phyloP scores from a whole-genome alignment of 2,329 filamentous ascomycete species.

The Pseudogymnoascus sp. region DNA sequence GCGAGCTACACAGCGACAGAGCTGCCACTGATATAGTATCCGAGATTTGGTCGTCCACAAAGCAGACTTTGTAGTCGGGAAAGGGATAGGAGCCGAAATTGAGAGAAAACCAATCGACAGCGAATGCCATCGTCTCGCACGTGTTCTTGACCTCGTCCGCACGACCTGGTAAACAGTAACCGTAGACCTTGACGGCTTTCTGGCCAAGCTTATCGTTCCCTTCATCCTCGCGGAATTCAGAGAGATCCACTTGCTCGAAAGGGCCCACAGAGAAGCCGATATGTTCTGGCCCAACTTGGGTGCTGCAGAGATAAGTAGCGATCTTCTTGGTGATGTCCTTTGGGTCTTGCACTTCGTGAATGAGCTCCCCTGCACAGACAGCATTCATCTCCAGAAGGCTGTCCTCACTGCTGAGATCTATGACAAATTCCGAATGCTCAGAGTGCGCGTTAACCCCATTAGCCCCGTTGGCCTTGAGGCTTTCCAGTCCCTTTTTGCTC shows the following conservation, averaged over 20 bases:
- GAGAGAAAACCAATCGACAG: constrained; percentile 85
- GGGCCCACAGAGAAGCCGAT: constrained; percentile 91
- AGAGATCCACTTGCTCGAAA: constrained; percentile 87
- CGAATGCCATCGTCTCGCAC: constrained; percentile 74
- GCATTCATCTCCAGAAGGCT: constrained; percentile 83
- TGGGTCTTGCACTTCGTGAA: constrained; percentile 73
- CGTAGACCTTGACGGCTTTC: constrained; percentile 82
- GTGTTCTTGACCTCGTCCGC: constrained; percentile 79
- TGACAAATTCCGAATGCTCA: constrained; percentile 22
- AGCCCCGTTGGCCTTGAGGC: constrained; percentile 11
- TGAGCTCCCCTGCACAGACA: constrained; percentile 81
- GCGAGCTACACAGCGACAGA: constrained; percentile 78
- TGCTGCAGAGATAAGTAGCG: constrained; percentile 72
- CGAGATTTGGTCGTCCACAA: constrained; percentile 78
- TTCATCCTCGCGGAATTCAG: constrained; percentile 81
- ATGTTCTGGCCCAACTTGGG: constrained; percentile 75
- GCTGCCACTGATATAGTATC: constrained; percentile 74
- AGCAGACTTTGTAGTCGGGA: constrained; percentile 84
- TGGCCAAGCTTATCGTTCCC: constrained; percentile 86
- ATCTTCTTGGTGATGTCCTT: constrained; percentile 77
- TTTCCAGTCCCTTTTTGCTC: constrained; percentile 32
- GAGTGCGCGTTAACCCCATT: constrained; percentile 10
- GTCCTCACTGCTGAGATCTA: constrained; percentile 62
- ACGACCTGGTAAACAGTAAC: constrained; percentile 81
- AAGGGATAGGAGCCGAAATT: constrained; percentile 89